These are phyloP conservation scores for Gastrolobium villosum DNA, from an alignment of 306 rosid genomes.

Conservation along the genomic window DNA sequence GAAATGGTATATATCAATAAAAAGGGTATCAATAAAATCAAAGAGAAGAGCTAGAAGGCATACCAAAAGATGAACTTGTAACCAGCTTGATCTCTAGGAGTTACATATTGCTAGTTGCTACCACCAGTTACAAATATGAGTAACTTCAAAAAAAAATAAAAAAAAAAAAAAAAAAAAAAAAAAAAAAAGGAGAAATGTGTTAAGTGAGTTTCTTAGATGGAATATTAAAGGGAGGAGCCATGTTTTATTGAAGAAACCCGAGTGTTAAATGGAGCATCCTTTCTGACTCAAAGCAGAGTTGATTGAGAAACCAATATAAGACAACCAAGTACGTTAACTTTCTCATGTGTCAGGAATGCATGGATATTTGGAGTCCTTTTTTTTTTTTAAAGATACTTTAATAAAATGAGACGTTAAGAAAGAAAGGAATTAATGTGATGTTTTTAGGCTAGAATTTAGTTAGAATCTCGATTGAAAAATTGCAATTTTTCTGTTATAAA, in stretches of 20 bases:
- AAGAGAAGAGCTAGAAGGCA: background rate
- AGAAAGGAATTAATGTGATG: too few species aligned
- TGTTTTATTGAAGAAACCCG: background rate
- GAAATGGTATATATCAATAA: background rate
- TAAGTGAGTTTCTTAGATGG: background rate
- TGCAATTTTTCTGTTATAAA: too few species aligned
- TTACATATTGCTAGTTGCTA: background rate
- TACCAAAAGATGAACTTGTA: constrained; percentile 48
- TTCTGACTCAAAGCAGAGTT: background rate
- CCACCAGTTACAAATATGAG: background rate
- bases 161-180: background rate
- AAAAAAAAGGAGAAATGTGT: constrained; percentile 1
- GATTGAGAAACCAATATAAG: constrained; percentile 1
- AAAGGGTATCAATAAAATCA: constrained; percentile 16
- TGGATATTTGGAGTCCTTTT: background rate
- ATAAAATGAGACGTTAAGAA: too few species aligned
- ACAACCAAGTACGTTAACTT: constrained; percentile 17
- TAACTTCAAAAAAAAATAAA: background rate
- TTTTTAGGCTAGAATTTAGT: too few species aligned
- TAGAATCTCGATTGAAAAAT: too few species aligned
- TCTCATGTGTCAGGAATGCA: constrained; percentile 17
- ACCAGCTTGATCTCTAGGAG: constrained; percentile 29
- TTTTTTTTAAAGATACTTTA: background rate
- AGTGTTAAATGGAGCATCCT: background rate
- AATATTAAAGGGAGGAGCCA: background rate